Evolutionary conservation across 2,329 filamentous ascomycete genomes (phyloP).

Genomic region (Diaporthe sp.): DNA sequence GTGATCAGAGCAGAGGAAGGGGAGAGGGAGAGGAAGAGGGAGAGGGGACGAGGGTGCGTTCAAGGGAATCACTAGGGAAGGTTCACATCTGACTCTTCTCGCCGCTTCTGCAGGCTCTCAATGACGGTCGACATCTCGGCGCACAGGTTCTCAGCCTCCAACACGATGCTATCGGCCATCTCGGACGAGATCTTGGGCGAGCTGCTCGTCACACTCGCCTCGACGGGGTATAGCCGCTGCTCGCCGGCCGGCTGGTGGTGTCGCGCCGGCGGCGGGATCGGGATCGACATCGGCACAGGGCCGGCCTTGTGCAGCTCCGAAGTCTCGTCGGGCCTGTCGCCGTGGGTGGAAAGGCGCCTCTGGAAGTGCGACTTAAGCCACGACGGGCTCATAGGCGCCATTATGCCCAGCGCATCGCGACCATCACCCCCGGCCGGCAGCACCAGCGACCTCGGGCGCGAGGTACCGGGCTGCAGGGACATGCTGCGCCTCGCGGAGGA

Average conservation of each 20-base stretch:
- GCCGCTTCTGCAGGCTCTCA: constrained; percentile 64
- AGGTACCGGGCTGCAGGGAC: constrained; percentile 8
- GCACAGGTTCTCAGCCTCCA: constrained; percentile 58
- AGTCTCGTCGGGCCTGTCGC: constrained; percentile 16
- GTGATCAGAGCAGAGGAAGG: not conserved
- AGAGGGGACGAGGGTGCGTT: not conserved
- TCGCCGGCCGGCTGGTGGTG: not conserved
- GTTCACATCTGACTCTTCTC: constrained; percentile 68
- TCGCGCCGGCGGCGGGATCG: not conserved
- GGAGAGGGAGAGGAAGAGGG: not conserved
- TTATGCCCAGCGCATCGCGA: constrained; percentile 30
- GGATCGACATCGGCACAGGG: not conserved
- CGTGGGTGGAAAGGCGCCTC: constrained; percentile 18
- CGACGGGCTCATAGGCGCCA: constrained; percentile 38
- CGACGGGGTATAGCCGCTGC: constrained; percentile 35
- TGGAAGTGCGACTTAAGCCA: constrained; percentile 39
- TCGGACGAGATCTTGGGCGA: constrained; percentile 40
- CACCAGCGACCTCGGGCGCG: constrained; percentile 32
- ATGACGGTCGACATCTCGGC: constrained; percentile 63
- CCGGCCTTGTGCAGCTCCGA: constrained; percentile 18
- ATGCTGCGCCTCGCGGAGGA: not conserved
- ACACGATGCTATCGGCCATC: constrained; percentile 44
- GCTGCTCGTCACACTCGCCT: constrained; percentile 7
- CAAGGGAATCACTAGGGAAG: constrained; percentile 30
- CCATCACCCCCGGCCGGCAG: constrained; percentile 15